These are phyloP conservation scores for Malus hybrid DNA, from an alignment of 331 rosid species.

Conservation along the genomic window DNA sequence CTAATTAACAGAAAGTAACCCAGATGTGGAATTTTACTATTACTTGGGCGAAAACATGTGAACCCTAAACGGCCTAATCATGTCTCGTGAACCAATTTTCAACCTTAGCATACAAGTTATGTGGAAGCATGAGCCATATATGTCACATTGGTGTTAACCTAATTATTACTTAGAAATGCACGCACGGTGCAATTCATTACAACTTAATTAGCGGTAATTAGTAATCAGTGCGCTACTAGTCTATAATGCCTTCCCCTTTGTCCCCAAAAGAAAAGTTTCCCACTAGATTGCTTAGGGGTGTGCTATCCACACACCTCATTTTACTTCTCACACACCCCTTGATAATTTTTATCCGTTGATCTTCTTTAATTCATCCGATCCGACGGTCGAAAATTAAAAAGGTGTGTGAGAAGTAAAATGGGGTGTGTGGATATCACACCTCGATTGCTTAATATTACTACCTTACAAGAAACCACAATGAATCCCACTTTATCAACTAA, in stretches of 20 bases:
- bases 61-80: slow-evolving; percentile 6
- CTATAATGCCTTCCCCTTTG: slow-evolving; percentile 23
- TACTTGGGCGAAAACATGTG: slow-evolving; percentile 5
- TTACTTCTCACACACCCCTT: too few relatives aligned
- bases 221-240: slow-evolving; percentile 7
- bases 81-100: not conserved
- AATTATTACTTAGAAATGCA: slow-evolving; percentile 34
- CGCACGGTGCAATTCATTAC: slow-evolving; percentile 42
- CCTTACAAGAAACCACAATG: too few relatives aligned
- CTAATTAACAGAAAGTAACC: slow-evolving; percentile 16
- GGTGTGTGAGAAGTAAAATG: too few relatives aligned
- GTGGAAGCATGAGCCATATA: slow-evolving; percentile 22
- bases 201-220: slow-evolving; percentile 18
- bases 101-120: slow-evolving; percentile 15
- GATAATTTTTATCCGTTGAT: too few relatives aligned
- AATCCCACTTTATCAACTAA: too few relatives aligned
- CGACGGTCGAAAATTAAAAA: too few relatives aligned
- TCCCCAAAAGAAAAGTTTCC: not conserved
- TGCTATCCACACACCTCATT: too few relatives aligned
- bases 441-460: not conserved
- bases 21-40: not conserved
- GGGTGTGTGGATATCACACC: too few relatives aligned
- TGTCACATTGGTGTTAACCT: slow-evolving; percentile 17
- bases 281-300: not conserved
- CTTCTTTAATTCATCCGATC: too few relatives aligned